Percentiles rank a stretch among this genome's conserved stretches.
phyloP scores from a whole-genome alignment of 306 rosid species.

The Clitoria ternatea region DNA sequence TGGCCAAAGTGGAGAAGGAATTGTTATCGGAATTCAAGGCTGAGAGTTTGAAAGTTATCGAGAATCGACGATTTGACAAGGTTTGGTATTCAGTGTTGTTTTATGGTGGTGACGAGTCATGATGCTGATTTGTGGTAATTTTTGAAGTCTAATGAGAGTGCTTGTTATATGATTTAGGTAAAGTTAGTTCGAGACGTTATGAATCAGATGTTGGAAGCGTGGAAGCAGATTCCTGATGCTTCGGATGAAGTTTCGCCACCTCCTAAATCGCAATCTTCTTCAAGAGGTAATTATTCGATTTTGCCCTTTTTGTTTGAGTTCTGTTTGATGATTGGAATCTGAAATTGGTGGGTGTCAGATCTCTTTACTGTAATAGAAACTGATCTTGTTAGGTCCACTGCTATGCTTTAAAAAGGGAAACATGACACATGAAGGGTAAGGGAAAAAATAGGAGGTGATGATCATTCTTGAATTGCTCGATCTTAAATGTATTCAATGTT shows the following conservation, averaged over 20 bases:
- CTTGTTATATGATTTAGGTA: conserved; percentile 46
- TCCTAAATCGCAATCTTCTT: conserved; percentile 58
- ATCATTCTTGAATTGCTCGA: neutral
- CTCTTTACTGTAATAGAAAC: conserved; percentile 9
- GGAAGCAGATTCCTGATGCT: conserved; percentile 91
- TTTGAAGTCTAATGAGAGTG: conserved; percentile 20
- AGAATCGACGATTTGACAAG: conserved; percentile 79
- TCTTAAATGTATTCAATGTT: neutral
- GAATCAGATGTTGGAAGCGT: conserved; percentile 82
- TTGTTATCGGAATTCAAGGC: conserved; percentile 67
- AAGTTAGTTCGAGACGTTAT: conserved; percentile 84
- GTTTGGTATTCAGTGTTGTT: conserved; percentile 24
- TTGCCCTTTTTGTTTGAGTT: neutral
- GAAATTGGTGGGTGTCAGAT: neutral
- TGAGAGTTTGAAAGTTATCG: conserved; percentile 55
- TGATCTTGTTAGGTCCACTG: neutral
- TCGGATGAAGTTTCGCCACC: conserved; percentile 72
- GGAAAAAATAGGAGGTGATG: neutral
- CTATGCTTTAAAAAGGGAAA: neutral
- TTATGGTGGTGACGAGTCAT: neutral
- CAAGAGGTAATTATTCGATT: conserved; percentile 48
- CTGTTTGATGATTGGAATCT: neutral
- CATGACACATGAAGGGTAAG: neutral
- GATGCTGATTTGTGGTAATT: conserved; percentile 14
- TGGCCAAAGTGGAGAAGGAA: conserved; percentile 65